These are phyloP conservation scores for Petunia secreta DNA, from an alignment of 257 asterid genomes.

Conservation along the genomic window DNA sequence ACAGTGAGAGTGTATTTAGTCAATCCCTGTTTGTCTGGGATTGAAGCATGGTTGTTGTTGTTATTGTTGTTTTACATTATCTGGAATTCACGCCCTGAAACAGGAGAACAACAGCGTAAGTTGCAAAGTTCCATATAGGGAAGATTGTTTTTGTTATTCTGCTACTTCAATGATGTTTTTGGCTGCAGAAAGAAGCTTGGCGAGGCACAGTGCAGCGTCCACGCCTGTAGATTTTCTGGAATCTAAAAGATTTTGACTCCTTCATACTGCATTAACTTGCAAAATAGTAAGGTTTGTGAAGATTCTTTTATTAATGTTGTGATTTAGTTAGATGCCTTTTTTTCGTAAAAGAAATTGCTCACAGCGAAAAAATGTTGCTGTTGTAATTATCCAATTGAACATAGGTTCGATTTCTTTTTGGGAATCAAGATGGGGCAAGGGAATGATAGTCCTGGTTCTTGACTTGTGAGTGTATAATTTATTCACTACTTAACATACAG, in stretches of 20 bases:
- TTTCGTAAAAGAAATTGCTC: slow-evolving; percentile 1
- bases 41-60: not conserved
- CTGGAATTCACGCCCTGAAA: not conserved
- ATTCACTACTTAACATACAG: not conserved
- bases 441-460: not conserved
- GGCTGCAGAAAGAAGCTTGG: slow-evolving; percentile 8
- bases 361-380: not conserved
- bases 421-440: not conserved
- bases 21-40: not conserved
- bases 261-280: not conserved
- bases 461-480: not conserved
- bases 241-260: not conserved
- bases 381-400: slow-evolving; percentile 9
- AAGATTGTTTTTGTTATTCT: not conserved
- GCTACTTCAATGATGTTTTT: not conserved
- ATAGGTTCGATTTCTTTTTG: not conserved
- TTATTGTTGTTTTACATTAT: not conserved
- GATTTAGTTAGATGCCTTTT: not conserved
- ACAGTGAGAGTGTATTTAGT: not conserved
- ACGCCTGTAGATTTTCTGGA: not conserved
- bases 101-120: not conserved
- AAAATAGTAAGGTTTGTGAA: not conserved
- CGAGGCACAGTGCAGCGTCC: not conserved
- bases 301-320: not conserved
- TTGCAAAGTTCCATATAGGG: not conserved